Percentiles rank a stretch among this genome's conserved stretches.
These are phyloP conservation scores for Hypoxylon sp. DNA, from an alignment of 2,329 filamentous ascomycete species.

Conservation along the genomic window DNA sequence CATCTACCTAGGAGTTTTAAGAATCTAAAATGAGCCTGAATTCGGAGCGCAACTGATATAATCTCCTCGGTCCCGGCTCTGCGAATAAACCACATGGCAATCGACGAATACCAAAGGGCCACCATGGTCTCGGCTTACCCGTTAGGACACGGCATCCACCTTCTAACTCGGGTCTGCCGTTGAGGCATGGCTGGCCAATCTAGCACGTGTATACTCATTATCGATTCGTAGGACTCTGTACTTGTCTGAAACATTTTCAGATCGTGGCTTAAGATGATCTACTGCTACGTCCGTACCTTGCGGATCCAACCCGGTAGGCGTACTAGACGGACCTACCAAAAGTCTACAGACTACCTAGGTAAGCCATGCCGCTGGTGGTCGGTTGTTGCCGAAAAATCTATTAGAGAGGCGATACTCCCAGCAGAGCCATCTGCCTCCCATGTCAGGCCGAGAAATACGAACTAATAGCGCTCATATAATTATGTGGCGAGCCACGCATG, in stretches of 20 bases:
- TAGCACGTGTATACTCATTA: slow-evolving; percentile 37
- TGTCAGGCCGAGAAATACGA: slow-evolving; percentile 48
- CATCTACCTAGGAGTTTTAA: slow-evolving; percentile 3
- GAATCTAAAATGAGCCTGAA: slow-evolving; percentile 9
- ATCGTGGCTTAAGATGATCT: slow-evolving; percentile 48
- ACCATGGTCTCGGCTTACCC: slow-evolving; percentile 12
- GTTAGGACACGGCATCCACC: background rate
- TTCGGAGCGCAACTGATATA: slow-evolving; percentile 13
- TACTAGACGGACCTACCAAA: slow-evolving; percentile 39
- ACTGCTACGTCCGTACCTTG: slow-evolving; percentile 50
- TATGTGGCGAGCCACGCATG: slow-evolving; percentile 22
- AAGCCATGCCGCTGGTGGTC: slow-evolving; percentile 45
- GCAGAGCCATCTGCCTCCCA: slow-evolving; percentile 30
- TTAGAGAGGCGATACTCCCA: slow-evolving; percentile 27
- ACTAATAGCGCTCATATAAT: slow-evolving; percentile 20
- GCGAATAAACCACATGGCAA: slow-evolving; percentile 5
- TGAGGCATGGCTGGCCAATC: slow-evolving; percentile 31
- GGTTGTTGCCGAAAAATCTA: slow-evolving; percentile 47
- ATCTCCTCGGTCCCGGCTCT: slow-evolving; percentile 6
- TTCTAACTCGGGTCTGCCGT: slow-evolving; percentile 10
- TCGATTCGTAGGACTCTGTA: slow-evolving; percentile 9
- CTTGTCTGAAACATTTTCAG: slow-evolving; percentile 44
- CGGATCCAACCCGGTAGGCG: slow-evolving; percentile 42
- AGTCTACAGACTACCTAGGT: slow-evolving; percentile 31
- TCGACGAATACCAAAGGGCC: background rate